phyloP scores from a whole-genome alignment of 1,284 basidiomycete genomes.

The Papiliotrema flavescens region DNA sequence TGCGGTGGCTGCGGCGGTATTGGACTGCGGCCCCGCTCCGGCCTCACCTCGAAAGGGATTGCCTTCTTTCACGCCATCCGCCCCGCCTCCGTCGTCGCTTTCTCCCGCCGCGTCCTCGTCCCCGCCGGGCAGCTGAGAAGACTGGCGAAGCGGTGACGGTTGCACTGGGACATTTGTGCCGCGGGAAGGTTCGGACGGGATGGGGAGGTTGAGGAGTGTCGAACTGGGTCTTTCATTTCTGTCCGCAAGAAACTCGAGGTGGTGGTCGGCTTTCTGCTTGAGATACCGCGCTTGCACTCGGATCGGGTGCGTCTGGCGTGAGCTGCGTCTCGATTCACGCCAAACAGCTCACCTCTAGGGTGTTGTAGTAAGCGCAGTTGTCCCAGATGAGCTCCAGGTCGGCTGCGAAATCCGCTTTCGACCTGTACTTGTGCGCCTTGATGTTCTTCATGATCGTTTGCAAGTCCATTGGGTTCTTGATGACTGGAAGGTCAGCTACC shows the following conservation, averaged over 20 bases:
- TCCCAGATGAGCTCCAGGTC: slow-evolving; percentile 96
- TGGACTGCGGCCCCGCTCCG: slow-evolving; percentile 11
- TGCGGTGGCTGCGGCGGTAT: slow-evolving; percentile 4
- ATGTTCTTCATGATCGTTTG: slow-evolving; percentile 88
- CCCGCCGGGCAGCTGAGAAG: slow-evolving; percentile 16
- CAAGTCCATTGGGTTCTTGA: slow-evolving; percentile 89
- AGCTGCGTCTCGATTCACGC: too few species aligned
- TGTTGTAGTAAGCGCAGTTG: slow-evolving; percentile 91
- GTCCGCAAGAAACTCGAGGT: slow-evolving; percentile 85
- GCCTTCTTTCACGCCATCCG: slow-evolving; percentile 15
- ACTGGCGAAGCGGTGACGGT: slow-evolving; percentile 7
- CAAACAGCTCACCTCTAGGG: slow-evolving; percentile 74
- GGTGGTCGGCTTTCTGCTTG: slow-evolving; percentile 67
- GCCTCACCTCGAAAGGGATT: slow-evolving; percentile 17
- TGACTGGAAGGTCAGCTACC: slow-evolving; percentile 57
- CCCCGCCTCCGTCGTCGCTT: slow-evolving; percentile 30
- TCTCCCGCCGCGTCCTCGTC: slow-evolving; percentile 43
- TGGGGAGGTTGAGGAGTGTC: slow-evolving; percentile 54
- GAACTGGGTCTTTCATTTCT: slow-evolving; percentile 62
- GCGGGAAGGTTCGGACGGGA: not conserved
- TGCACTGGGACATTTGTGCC: not conserved
- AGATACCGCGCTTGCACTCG: slow-evolving; percentile 72
- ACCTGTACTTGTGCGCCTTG: slow-evolving; percentile 85
- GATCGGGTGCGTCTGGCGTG: slow-evolving; percentile 66
- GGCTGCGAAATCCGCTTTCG: slow-evolving; percentile 85